Conservation (phyloP, 352 stramenopile genomes). For the Globisporangium spiculum region DNA sequence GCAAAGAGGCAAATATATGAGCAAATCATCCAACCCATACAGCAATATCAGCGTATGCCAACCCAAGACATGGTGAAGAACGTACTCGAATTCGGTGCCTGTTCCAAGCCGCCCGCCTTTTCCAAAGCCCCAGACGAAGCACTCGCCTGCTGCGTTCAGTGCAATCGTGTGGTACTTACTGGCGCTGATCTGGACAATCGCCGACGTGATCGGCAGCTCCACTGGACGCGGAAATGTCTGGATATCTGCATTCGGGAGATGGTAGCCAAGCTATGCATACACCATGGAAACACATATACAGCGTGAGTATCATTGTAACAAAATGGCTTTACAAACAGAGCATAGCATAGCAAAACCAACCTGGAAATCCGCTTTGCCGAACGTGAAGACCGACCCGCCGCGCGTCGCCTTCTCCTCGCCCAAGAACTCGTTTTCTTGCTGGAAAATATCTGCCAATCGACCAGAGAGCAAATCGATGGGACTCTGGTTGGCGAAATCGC, state of each 20-base stretch:
- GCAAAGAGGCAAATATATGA: neutral
- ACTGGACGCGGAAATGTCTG: conserved; percentile 66
- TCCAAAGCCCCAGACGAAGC: conserved; percentile 82
- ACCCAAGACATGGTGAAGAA: conserved; percentile 2
- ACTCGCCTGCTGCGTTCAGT: conserved; percentile 55
- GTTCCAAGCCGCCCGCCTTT: conserved; percentile 76
- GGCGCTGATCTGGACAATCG: conserved; percentile 67
- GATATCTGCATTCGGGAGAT: conserved; percentile 76
- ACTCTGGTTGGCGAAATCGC: conserved; percentile 52
- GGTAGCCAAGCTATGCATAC: conserved; percentile 61
- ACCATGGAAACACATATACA: no score
- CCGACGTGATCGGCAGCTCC: conserved; percentile 42
- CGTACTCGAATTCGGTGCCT: conserved; percentile 77
- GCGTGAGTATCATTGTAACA: neutral
- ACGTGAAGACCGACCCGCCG: conserved; percentile 66
- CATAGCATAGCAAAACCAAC: conserved; percentile 20
- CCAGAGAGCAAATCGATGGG: conserved; percentile 64
- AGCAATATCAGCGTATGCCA: neutral
- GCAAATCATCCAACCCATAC: neutral
- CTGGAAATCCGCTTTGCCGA: conserved; percentile 84
- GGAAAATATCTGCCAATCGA: conserved; percentile 13
- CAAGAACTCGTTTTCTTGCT: conserved; percentile 11
- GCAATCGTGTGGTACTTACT: conserved; percentile 82
- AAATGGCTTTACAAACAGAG: neutral
- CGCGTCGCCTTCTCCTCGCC: conserved; percentile 12